Conservation (phyloP, 2,329 filamentous ascomycete genomes). For the Penicillium sclerotiorum region DNA sequence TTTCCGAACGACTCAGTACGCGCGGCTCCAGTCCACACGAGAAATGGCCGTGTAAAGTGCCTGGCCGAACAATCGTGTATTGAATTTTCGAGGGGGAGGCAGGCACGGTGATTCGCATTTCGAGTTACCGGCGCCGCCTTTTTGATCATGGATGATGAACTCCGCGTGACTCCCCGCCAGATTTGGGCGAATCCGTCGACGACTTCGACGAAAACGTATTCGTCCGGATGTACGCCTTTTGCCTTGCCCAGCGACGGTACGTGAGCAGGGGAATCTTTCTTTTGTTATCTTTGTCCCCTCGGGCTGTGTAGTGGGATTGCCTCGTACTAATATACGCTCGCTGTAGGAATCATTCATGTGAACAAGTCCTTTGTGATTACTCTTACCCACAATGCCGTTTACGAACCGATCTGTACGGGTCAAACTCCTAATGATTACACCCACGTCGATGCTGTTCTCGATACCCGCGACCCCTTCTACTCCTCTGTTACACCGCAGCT, state of each 20-base stretch:
- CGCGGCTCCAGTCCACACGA: conserved; percentile 11
- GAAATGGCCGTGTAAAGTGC: conserved; percentile 18
- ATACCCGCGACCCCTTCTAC: conserved; percentile 86
- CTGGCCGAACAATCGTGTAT: neutral
- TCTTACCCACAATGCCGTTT: conserved; percentile 53
- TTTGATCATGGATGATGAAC: conserved; percentile 38
- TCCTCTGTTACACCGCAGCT: conserved; percentile 89
- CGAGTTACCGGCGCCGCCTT: conserved; percentile 18
- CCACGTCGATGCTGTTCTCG: conserved; percentile 57
- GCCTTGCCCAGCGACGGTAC: conserved; percentile 62
- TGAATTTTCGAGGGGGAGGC: neutral
- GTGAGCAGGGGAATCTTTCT: conserved; percentile 9
- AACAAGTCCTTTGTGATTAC: conserved; percentile 47
- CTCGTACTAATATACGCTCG: conserved; percentile 4
- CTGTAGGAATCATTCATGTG: conserved; percentile 44
- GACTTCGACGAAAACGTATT: conserved; percentile 38
- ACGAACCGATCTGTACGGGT: conserved; percentile 52
- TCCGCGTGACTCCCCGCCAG: conserved; percentile 40
- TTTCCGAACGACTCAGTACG: conserved; percentile 12
- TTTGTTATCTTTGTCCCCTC: too few relatives aligned
- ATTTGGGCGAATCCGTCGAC: conserved; percentile 44
- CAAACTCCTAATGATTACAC: conserved; percentile 30
- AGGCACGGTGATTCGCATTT: conserved; percentile 8
- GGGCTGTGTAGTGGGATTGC: too few relatives aligned
- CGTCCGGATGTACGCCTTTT: conserved; percentile 63